phyloP scores from a whole-genome alignment of 257 asterid genomes.

The Jasminum sambac region DNA sequence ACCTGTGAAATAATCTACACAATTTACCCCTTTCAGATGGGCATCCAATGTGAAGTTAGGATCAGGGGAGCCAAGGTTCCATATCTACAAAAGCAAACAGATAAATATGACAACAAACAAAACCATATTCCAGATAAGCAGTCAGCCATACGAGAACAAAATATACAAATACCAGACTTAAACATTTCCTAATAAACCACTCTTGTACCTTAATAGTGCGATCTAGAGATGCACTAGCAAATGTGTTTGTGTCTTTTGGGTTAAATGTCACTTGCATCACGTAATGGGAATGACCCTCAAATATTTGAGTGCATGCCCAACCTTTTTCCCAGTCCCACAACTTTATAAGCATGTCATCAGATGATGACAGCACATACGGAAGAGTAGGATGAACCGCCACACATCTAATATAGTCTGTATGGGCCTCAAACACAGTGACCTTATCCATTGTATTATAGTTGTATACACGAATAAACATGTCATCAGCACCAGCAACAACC shows the following conservation, averaged over 20 bases:
- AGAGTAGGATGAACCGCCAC: slow-evolving; percentile 98
- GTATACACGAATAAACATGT: slow-evolving; percentile 94
- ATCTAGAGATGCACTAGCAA: slow-evolving; percentile 99
- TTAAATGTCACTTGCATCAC: slow-evolving; percentile 99
- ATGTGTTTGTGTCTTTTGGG: slow-evolving; percentile 97
- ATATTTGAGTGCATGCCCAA: slow-evolving; percentile 93
- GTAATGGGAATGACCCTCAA: slow-evolving; percentile 99
- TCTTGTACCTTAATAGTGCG: slow-evolving; percentile 83
- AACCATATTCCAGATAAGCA: background rate
- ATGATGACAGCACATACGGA: slow-evolving; percentile 91
- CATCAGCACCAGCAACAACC: slow-evolving; percentile 99
- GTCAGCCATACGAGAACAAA: background rate
- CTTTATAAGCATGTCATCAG: slow-evolving; percentile 99
- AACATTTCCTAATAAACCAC: slow-evolving; percentile 10
- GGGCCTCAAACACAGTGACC: slow-evolving; percentile 95
- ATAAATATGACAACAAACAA: background rate
- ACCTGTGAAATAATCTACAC: slow-evolving; percentile 96
- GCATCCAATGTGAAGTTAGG: slow-evolving; percentile 98
- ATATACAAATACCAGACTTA: background rate
- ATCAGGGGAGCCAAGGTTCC: slow-evolving; percentile 99
- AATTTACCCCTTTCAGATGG: slow-evolving; percentile 92
- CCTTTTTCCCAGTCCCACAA: slow-evolving; percentile 99
- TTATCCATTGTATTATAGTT: slow-evolving; percentile 98
- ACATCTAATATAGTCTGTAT: slow-evolving; percentile 96
- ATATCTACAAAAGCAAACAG: slow-evolving; percentile 53